Conservation (phyloP, 495 filamentous ascomycete species). For the Penicillium lividum region DNA sequence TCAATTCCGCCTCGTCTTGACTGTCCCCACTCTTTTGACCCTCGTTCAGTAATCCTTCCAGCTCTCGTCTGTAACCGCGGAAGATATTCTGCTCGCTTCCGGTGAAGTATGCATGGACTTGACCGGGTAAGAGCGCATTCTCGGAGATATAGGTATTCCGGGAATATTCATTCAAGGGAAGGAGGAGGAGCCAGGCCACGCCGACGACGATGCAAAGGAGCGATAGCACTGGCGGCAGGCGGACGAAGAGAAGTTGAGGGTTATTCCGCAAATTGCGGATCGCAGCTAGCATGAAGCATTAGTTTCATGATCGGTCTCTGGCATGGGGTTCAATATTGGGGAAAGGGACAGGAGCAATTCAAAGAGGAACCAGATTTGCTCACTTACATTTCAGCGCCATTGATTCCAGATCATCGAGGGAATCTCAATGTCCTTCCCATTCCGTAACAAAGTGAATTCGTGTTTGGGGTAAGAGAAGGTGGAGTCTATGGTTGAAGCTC, state of each 20-base stretch:
- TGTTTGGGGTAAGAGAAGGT: not conserved
- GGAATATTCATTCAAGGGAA: conserved; percentile 92
- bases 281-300: conserved; percentile 33
- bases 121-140: conserved; percentile 92
- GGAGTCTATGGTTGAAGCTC: not conserved
- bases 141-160: conserved; percentile 95
- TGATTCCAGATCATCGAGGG: conserved; percentile 25
- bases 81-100: conserved; percentile 96
- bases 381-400: conserved; percentile 50
- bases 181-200: conserved; percentile 85
- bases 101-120: conserved; percentile 96
- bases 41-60: conserved; percentile 51
- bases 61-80: conserved; percentile 85
- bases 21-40: conserved; percentile 15
- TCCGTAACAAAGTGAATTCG: conserved; percentile 12
- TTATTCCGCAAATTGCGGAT: conserved; percentile 50
- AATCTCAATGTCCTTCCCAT: conserved; percentile 16
- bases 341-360: conserved; percentile 2
- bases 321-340: conserved; percentile 10
- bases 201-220: conserved; percentile 85
- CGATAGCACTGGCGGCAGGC: conserved; percentile 59
- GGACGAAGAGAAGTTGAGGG: conserved; percentile 41
- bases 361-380: not conserved
- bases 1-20: conserved; percentile 29
- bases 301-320: conserved; percentile 10